Percentiles rank a stretch among this genome's conserved stretches.
These are phyloP conservation scores for Gonapodya prolifera DNA, from an alignment of 192 early-diverging fungal genomes.

Conservation along the genomic window DNA sequence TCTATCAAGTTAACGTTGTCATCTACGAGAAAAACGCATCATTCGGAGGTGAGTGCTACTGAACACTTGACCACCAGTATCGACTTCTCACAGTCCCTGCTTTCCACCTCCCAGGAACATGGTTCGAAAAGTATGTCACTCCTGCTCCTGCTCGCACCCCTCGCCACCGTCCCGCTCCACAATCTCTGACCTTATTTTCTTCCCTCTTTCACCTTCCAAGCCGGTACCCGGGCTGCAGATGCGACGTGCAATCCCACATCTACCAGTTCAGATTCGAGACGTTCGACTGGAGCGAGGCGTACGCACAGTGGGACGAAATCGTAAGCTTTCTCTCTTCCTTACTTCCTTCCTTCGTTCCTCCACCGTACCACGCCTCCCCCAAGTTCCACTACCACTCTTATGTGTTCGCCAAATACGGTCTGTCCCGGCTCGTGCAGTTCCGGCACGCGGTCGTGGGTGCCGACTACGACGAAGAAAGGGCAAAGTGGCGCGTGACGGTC, in stretches of 20 bases:
- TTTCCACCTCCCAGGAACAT: background rate
- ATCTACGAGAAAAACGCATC: background rate
- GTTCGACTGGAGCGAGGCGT: background rate
- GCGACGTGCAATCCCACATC: slow-evolving; percentile 1
- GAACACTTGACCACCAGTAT: background rate
- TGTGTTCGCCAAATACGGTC: background rate
- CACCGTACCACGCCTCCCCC: background rate
- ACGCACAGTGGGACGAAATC: slow-evolving; percentile 4
- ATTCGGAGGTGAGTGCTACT: background rate
- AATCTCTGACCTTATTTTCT: background rate
- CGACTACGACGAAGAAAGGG: background rate
- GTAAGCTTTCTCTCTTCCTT: background rate
- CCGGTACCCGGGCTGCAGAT: slow-evolving; percentile 1
- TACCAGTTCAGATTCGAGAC: background rate
- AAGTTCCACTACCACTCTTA: background rate
- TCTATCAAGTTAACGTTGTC: background rate
- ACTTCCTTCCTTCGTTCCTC: background rate
- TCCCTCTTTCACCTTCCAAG: background rate
- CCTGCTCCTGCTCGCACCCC: background rate
- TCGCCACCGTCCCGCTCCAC: no score
- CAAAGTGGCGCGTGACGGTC: background rate
- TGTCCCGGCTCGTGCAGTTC: background rate
- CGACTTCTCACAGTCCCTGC: background rate
- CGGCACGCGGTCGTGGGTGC: background rate
- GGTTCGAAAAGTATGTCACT: background rate